Base-by-base conservation (phyloP, 305 asterid species). In the Rubia peregrina region DNA sequence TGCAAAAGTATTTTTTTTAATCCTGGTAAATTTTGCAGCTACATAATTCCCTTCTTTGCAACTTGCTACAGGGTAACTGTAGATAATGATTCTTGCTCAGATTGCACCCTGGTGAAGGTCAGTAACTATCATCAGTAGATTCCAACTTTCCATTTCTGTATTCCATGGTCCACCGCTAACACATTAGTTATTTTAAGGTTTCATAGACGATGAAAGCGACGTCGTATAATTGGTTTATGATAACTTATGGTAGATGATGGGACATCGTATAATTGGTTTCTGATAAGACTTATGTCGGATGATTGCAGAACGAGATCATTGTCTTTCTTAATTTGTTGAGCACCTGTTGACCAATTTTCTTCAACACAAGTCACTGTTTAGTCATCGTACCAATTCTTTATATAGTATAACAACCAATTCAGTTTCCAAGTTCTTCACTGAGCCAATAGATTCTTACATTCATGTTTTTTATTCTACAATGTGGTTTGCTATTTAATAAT, bases 101-200 rank as follows among this genome's bases (percentile, higher is more conserved):
- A 88, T 67, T 83, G 95, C 88, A 91, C 92, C 14, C 88, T 93
- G 74, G 92, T 93, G 51, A 91, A 88, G 98, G 98, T 88, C 22
- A 79, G 81, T 77, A 22, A 48, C 38, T 16, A 22, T 40, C 3
- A 44, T 8, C 46, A 42, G 9, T 41, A 13, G 53, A 48, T n/a
- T 46, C 51, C 51, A 46, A 6, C 14, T 48, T 48, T 48, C n/a
- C n/a, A 48, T 48, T 13, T 13, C 5, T 12, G 53, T 13, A 0
- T 48, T 33, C 38, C 38, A 33, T 33, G 38, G 3, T 33, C 38
- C 38, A 33, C 3, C 4, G 38, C 38, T 0, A 2, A 33, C 38
- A 33, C 55, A 4, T 48, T 48, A 3, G 17, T 48, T 48, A 33
- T 33, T 33, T 33, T 33, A 33, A 33, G 38, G 38, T 33, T 33